Base-by-base conservation (phyloP, 1,284 basidiomycete species). In the Irpex rosettiformis region DNA sequence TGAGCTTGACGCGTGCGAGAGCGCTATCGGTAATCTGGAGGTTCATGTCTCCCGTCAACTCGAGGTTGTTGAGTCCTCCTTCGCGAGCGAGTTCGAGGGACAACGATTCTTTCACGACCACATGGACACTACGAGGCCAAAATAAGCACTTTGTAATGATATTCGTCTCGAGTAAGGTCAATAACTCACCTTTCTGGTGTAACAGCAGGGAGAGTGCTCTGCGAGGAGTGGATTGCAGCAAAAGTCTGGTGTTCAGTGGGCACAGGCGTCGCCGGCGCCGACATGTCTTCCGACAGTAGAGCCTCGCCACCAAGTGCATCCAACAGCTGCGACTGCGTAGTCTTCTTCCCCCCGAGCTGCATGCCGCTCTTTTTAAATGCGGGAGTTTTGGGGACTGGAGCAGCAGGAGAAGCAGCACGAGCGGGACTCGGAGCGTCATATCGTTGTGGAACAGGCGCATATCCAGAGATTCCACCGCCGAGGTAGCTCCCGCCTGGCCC, bases 281-380 rank as follows among this genome's bases (percentile, higher is more conserved):
- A 84, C 63, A 82, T 75, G 58, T 89, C 84, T 56, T 85, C 77
- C 3, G 85, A 79, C 29, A 82, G 76, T 37, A 87, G 77, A 10
- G 83, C 83, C 64, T 93, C 93, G 2, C 86, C 85, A n/a, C 93
- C 94, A 13, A 98, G 80, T 2, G 91, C 88, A 68, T 94, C 93
- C 49, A 97, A 75, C 21, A 98, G 75, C 65, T 96, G 94, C 21
- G 90, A 86, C 65, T 92, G 89, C 67, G 89, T 89, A 54, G 88
- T 89, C 75, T 94, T 96, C 78, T 96, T 97, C 67, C 85, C 83
- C 37, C 96, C 96, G n/a, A 99, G 83, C 72, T 98, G 98, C 96
- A 99, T 98, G 29, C 96, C 96, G 30, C 89, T 86, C 55, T 91
- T 88, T 79, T 97, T 98, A 87, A 99, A 98, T 1, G 91, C 86